Conservation (phyloP, 768 basidiomycete species). For the Solioccasus polychromus region DNA sequence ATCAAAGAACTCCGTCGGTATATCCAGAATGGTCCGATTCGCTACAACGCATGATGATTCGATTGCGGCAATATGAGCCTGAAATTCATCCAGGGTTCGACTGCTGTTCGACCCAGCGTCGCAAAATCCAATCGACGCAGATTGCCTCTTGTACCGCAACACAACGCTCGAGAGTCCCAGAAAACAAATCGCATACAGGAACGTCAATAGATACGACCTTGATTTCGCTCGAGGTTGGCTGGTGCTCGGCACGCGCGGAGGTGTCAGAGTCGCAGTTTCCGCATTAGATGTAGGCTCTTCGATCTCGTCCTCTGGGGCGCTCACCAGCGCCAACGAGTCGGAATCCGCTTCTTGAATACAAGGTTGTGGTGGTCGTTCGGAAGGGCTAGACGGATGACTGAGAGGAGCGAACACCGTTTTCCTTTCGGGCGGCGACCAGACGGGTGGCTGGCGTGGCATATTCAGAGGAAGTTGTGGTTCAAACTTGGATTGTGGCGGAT, state of each 20-base stretch:
- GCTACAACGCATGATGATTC: conserved; percentile 58
- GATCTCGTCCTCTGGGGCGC: conserved; percentile 19
- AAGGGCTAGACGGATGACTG: conserved; percentile 18
- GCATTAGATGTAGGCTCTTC: conserved; percentile 16
- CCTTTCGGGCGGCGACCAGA: conserved; percentile 15
- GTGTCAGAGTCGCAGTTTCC: conserved; percentile 34
- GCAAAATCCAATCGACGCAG: conserved; percentile 74
- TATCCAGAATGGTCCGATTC: conserved; percentile 47
- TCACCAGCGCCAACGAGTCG: conserved; percentile 9
- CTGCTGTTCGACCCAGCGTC: conserved; percentile 63
- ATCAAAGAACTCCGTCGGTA: conserved; percentile 26
- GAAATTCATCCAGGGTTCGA: conserved; percentile 46
- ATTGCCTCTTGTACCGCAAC: conserved; percentile 61
- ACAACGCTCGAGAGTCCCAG: conserved; percentile 34
- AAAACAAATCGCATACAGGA: conserved; percentile 40
- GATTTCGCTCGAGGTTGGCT: conserved; percentile 15
- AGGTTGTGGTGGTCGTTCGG: conserved; percentile 10
- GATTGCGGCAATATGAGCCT: conserved; percentile 43
- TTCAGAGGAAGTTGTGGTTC: conserved; percentile 48
- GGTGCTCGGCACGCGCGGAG: conserved; percentile 39
- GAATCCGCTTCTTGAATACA: conserved; percentile 4
- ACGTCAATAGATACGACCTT: conserved; percentile 36
- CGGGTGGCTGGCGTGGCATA: conserved; percentile 30
- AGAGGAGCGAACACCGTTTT: conserved; percentile 12
- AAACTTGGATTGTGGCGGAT: conserved; percentile 56